A percentile compares a stretch with the other conserved stretches of the same genome.
Evolutionary conservation across 2,329 filamentous ascomycete species (phyloP).

Genomic region (Laburnicola sp.): DNA sequence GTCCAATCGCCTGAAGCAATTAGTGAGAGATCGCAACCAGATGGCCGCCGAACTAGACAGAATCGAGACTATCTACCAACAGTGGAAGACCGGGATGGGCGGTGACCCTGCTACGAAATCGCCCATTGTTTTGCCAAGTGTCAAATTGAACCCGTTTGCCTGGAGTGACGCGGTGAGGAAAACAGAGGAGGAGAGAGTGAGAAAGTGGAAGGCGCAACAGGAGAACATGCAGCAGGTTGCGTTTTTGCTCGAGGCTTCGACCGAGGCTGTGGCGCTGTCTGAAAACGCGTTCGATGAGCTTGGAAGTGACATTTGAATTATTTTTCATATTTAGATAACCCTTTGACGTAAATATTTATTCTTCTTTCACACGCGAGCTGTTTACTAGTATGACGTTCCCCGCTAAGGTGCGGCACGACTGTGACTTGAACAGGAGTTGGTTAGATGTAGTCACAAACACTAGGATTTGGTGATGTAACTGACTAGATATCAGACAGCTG

Average conservation of each 20-base stretch:
- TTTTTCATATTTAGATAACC: background rate
- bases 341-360: background rate
- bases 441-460: too few species aligned
- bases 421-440: too few species aligned
- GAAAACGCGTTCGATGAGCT: conserved; percentile 34
- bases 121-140: background rate
- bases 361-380: background rate
- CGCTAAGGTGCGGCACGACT: too few species aligned
- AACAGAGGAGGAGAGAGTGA: conserved; percentile 20
- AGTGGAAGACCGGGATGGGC: conserved; percentile 24
- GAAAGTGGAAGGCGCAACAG: conserved; percentile 29
- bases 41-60: conserved; percentile 21
- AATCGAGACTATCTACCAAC: conserved; percentile 10
- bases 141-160: conserved; percentile 24
- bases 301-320: conserved; percentile 15
- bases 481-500: too few species aligned
- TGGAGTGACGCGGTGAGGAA: conserved; percentile 27
- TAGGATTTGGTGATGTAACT: too few species aligned
- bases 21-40: conserved; percentile 22
- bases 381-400: too few species aligned
- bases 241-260: conserved; percentile 21
- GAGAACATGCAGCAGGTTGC: conserved; percentile 22
- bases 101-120: background rate
- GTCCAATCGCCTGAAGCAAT: conserved; percentile 18
- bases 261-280: conserved; percentile 23